Percentiles rank a stretch among this genome's conserved stretches.
Conservation (phyloP, 78 protist species). For the Cavenderia fasciculata region DNA sequence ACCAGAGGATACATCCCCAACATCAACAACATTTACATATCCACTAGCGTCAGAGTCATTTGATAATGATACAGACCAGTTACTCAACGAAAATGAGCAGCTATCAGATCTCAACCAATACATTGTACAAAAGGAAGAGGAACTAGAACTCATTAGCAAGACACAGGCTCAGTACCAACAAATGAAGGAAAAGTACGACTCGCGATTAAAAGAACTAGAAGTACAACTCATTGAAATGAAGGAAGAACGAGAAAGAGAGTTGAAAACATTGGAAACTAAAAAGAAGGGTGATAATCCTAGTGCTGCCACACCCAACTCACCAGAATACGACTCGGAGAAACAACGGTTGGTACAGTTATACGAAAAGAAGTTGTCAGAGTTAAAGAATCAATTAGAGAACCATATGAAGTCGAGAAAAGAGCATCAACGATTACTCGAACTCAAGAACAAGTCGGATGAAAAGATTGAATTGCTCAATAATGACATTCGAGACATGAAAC, state of each 20-base stretch:
- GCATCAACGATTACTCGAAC: conserved; percentile 40
- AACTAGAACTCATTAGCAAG: conserved; percentile 37
- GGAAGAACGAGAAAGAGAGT: conserved; percentile 32
- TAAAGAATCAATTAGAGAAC: conserved; percentile 47
- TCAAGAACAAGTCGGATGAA: conserved; percentile 56
- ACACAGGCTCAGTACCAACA: conserved; percentile 62
- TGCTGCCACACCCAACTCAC: neutral
- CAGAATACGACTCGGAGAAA: conserved; percentile 49
- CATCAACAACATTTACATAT: neutral
- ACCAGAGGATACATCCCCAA: neutral
- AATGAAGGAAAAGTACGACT: conserved; percentile 60
- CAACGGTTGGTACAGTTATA: conserved; percentile 12
- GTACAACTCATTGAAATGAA: conserved; percentile 7
- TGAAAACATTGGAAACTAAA: conserved; percentile 23
- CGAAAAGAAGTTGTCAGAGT: conserved; percentile 45
- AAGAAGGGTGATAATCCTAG: neutral
- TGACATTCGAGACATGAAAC: conserved; percentile 44
- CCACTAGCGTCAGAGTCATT: neutral
- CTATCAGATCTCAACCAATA: conserved; percentile 42
- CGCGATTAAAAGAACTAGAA: conserved; percentile 38
- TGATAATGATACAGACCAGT: neutral
- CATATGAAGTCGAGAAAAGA: conserved; percentile 47
- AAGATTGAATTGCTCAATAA: conserved; percentile 20
- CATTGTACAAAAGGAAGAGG: conserved; percentile 56
- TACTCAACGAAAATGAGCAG: conserved; percentile 35